Evolutionary conservation across 768 basidiomycete genomes (phyloP), one percentile per base, ranked within the genome.

Genomic region (Agaricus subrufescens): DNA sequence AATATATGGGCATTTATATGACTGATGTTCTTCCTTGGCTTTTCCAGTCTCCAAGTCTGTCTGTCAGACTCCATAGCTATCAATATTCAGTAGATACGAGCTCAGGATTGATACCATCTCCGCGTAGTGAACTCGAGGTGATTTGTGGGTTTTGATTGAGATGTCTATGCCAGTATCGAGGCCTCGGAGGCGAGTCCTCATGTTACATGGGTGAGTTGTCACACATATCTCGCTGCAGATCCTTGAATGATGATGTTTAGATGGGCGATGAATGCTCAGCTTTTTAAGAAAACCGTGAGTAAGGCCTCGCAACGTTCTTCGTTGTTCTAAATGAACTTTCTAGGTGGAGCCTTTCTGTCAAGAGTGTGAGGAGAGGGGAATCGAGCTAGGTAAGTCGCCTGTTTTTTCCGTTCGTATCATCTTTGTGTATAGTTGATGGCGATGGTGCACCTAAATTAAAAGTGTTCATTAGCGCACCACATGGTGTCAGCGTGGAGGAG

Each of bases 381-480:
- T 56, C 10, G 54, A 56, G 37, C 47, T 56, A n/a, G 47, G 54
- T 56, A 26, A n/a, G 54, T 43, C 4, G 14, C 25, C 27, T 26
- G n/a, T 34, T 29, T 34, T 54, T 26, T 40, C 11, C n/a, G 25
- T 15, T 10, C 25, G 40, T 37, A 31, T 26, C 27, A 30, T 15
- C 40, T 30, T 44, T 44, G 40, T 29, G 25, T 29, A 12, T 6
- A 30, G 31, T n/a, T 45, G 51, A 52, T 54, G 14, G 34, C 40
- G 38, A 56, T 43, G 34, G 43, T 6, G 5, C 15, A 29, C 40
- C 27, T 25, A 11, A 29, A 23, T n/a, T 10, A 14, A 12, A 12
- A 56, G 54, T 56, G 10, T 56, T 56, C 37, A 30, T 56, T 43
- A 47, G 49, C 23, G 54, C 39, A 12, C 46, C 54, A 43, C 54